These are phyloP conservation scores for Asterionellopsis glacialis DNA, from an alignment of 108 stramenopile genomes.

Conservation along the genomic window DNA sequence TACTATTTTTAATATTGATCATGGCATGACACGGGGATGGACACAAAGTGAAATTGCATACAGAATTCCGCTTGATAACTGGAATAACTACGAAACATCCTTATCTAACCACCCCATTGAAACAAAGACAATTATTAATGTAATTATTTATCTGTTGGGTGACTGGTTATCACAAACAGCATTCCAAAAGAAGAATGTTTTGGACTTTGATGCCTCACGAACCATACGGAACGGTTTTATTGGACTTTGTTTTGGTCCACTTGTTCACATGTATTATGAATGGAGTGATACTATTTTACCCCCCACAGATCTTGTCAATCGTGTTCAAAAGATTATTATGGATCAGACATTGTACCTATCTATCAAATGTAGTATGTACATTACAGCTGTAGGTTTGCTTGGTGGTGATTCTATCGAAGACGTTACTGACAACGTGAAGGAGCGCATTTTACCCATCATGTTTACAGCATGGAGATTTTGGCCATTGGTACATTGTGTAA, in stretches of 20 bases:
- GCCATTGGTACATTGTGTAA: constrained; percentile 91
- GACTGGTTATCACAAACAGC: constrained; percentile 93
- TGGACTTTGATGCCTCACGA: constrained; percentile 83
- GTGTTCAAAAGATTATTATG: constrained; percentile 92
- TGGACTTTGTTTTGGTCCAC: constrained; percentile 90
- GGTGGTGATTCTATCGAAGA: constrained; percentile 64
- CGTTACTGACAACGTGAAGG: constrained; percentile 53
- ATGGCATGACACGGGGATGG: constrained; percentile 87
- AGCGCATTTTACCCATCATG: constrained; percentile 77
- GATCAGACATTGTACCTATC: constrained; percentile 92
- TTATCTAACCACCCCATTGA: constrained; percentile 78
- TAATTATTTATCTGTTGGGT: constrained; percentile 89
- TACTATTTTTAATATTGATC: constrained; percentile 76
- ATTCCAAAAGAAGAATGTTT: constrained; percentile 70
- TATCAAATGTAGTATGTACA: constrained; percentile 89
- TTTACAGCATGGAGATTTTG: constrained; percentile 94
- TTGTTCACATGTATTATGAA: constrained; percentile 94
- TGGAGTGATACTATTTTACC: constrained; percentile 89
- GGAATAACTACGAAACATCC: constrained; percentile 80
- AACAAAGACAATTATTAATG: constrained; percentile 93
- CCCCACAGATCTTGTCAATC: constrained; percentile 73
- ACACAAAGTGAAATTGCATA: constrained; percentile 67
- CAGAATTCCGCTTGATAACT: constrained; percentile 87
- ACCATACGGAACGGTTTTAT: constrained; percentile 89
- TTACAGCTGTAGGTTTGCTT: constrained; percentile 74